Evolutionary conservation across 768 basidiomycete species (phyloP), one percentile per base, ranked within the genome.

Genomic region (Coprinopsis sp.): DNA sequence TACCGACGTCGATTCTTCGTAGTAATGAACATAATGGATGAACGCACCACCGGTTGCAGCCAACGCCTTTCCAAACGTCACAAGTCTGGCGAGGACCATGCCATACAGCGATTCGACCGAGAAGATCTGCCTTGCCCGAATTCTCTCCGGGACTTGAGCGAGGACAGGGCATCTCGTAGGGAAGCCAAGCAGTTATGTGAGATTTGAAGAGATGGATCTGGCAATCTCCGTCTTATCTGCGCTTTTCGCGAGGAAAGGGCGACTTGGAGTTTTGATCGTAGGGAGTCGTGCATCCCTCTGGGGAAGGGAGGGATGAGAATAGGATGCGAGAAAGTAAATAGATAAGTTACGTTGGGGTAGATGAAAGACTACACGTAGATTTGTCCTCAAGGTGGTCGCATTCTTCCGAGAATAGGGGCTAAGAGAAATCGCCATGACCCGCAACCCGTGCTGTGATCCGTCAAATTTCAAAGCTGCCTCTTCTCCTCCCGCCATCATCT

Each of bases 11-110:
- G 22, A 12, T 16, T 21, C 5, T 12, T 4, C 25, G 18, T 37
- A 29, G 19, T 27, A 27, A n/a, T 13, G 39, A 36, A 33, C 21
- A 8, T 33, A 24, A 29, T 42, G 25, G 12, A 39, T 30, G 25
- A 21, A 72, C 87, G 53, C 48, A 92, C 94, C 91, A 57, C 93
- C 94, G 0, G 82, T 83, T 3, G 81, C 81, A 12, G 84, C 91
- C 33, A 95, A 67, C 0, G 89, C 91, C 63, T 98, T 97, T 2
- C 94, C 94, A 64, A 98, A 97, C 0, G 94, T 98, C 61, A 90
- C 86, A 33, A 97, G 67, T 34, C 93, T 70, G 13, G 84, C 85
- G 7, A 88, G 69, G 11, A 96, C 95, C 95, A 98, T 98, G 47
- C 85, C 89, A 55, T 97, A 97, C 36, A 97, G 64, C 29, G 81